These are phyloP conservation scores for Diaporthe nobilis DNA, from an alignment of 2,329 filamentous ascomycete species.

Conservation along the genomic window DNA sequence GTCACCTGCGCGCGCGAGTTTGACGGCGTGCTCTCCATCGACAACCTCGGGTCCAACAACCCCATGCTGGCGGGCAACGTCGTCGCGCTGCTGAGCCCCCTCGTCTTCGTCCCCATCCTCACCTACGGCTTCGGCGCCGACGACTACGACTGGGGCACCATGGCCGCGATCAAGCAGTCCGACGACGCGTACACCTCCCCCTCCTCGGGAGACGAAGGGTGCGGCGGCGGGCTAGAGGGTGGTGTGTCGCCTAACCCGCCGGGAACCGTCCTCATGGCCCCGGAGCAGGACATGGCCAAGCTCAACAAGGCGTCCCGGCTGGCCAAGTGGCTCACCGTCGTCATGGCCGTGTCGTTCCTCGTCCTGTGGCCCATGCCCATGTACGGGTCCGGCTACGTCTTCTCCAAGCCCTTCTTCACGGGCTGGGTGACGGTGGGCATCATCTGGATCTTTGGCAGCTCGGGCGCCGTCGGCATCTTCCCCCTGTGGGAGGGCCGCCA, in stretches of 20 bases:
- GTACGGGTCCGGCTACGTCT: slow-evolving; percentile 87
- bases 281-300: slow-evolving; percentile 49
- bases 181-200: not conserved
- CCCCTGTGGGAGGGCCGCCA: slow-evolving; percentile 83
- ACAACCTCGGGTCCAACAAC: slow-evolving; percentile 73
- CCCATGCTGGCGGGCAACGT: slow-evolving; percentile 93
- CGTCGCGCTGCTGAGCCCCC: slow-evolving; percentile 81
- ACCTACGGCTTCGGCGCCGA: slow-evolving; percentile 78
- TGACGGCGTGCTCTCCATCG: slow-evolving; percentile 81
- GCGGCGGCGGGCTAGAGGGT: not conserved
- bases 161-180: slow-evolving; percentile 65
- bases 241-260: not conserved
- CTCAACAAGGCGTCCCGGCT: slow-evolving; percentile 51
- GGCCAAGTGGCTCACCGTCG: slow-evolving; percentile 47
- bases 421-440: slow-evolving; percentile 85
- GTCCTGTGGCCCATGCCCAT: slow-evolving; percentile 94
- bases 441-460: slow-evolving; percentile 83
- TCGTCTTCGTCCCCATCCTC: slow-evolving; percentile 82
- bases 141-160: slow-evolving; percentile 88
- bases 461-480: slow-evolving; percentile 82
- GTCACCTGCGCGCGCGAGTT: slow-evolving; percentile 80
- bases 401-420: slow-evolving; percentile 85
- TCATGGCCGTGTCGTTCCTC: slow-evolving; percentile 71
- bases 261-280: not conserved
- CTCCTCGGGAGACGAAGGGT: not conserved